Conservation (phyloP, 78 protist species). For the Dictyostelium firmibasis region DNA sequence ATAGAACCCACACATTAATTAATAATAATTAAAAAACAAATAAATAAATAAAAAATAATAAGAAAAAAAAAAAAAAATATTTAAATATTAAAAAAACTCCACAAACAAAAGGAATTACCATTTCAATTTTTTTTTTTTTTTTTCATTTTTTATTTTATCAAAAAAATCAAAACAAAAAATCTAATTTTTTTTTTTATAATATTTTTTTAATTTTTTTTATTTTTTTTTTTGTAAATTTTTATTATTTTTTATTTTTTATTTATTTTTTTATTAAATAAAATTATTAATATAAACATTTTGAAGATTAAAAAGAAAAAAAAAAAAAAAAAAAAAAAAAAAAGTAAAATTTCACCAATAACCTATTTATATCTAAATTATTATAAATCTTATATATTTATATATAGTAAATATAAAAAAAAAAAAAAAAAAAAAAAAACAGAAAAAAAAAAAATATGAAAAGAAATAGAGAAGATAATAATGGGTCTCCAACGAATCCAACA, state of each 20-base stretch:
- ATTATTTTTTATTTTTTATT: neutral
- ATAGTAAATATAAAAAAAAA: neutral
- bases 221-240: neutral
- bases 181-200: neutral
- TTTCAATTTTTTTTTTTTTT: neutral
- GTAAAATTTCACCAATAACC: neutral
- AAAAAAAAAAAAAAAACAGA: neutral
- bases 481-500: conserved; percentile 3
- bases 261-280: neutral
- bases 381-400: neutral
- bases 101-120: neutral
- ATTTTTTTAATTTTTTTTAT: neutral
- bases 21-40: neutral
- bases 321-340: neutral
- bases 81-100: neutral
- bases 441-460: conserved; percentile 2
- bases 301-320: neutral
- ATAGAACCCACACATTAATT: neutral
- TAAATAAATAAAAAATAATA: too few relatives aligned
- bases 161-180: neutral
- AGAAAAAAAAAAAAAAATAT: conserved; percentile 12
- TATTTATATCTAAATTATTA: neutral
- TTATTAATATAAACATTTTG: neutral
- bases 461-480: conserved; percentile 20
- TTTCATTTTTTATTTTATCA: neutral